Conservation (phyloP, 371 early-diverging fungal genomes). For the Actinomortierella wolfii region DNA sequence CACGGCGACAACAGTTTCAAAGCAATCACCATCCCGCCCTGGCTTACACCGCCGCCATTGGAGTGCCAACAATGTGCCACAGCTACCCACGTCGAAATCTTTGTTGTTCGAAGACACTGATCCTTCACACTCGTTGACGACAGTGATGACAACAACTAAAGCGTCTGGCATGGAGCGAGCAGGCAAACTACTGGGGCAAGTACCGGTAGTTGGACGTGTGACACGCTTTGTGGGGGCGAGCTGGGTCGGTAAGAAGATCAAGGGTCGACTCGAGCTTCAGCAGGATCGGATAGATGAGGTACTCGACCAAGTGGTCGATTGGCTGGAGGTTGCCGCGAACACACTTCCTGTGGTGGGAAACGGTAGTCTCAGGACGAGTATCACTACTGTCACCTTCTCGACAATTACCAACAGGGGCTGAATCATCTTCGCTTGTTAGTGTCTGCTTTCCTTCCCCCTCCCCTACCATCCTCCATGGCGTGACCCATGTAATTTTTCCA, state of each 20-base stretch:
- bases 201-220: conserved; percentile 12
- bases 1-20: not conserved
- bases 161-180: conserved; percentile 24
- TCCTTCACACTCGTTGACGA: not conserved
- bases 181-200: conserved; percentile 18
- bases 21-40: not conserved
- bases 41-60: not conserved
- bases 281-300: conserved; percentile 11
- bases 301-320: conserved; percentile 24
- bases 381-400: too few relatives aligned
- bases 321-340: conserved; percentile 12
- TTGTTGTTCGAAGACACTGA: not conserved
- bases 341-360: too few relatives aligned
- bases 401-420: too few relatives aligned
- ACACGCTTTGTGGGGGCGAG: conserved; percentile 10
- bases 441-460: too few relatives aligned
- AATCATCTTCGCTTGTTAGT: too few relatives aligned
- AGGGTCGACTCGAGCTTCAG: conserved; percentile 13
- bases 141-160: not conserved
- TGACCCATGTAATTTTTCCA: too few relatives aligned
- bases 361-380: too few relatives aligned
- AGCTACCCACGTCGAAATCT: too few relatives aligned
- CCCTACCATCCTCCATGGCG: too few relatives aligned
- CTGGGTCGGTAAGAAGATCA: conserved; percentile 33
- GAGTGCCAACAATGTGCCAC: too few relatives aligned